phyloP scores from a whole-genome alignment of 257 asterid genomes.

The Osmanthus fragrans region DNA sequence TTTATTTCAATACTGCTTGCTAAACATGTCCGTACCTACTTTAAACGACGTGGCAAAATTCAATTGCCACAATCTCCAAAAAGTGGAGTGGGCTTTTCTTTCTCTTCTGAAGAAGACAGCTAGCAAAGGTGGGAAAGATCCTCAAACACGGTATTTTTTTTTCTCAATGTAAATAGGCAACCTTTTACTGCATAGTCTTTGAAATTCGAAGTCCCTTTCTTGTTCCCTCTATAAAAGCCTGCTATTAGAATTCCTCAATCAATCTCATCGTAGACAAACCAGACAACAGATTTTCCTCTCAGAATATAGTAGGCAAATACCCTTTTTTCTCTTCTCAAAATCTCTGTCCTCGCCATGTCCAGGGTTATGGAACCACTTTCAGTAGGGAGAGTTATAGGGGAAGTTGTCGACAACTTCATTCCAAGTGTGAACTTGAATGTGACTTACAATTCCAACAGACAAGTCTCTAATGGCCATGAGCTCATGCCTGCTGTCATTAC shows the following conservation, averaged over 20 bases:
- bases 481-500: slow-evolving; percentile 66
- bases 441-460: slow-evolving; percentile 49
- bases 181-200: slow-evolving; percentile 42
- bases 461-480: slow-evolving; percentile 75
- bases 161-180: slow-evolving; percentile 23
- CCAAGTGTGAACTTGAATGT: slow-evolving; percentile 64
- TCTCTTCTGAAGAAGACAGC: slow-evolving; percentile 28
- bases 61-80: background rate
- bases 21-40: background rate
- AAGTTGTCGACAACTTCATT: slow-evolving; percentile 68
- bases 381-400: slow-evolving; percentile 79
- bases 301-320: background rate
- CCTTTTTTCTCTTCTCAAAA: background rate
- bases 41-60: no score
- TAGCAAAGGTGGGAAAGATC: slow-evolving; percentile 27
- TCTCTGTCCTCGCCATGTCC: slow-evolving; percentile 21
- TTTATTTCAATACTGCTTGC: background rate
- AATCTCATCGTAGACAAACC: slow-evolving; percentile 23
- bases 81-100: slow-evolving; percentile 10
- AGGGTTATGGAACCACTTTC: slow-evolving; percentile 56
- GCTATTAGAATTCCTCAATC: slow-evolving; percentile 17
- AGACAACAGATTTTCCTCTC: background rate
- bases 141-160: slow-evolving; percentile 32
- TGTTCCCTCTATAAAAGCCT: slow-evolving; percentile 45
- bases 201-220: slow-evolving; percentile 26